These are phyloP conservation scores for Xerocomellus amylosporus DNA, from an alignment of 768 basidiomycete genomes.

Conservation along the genomic window DNA sequence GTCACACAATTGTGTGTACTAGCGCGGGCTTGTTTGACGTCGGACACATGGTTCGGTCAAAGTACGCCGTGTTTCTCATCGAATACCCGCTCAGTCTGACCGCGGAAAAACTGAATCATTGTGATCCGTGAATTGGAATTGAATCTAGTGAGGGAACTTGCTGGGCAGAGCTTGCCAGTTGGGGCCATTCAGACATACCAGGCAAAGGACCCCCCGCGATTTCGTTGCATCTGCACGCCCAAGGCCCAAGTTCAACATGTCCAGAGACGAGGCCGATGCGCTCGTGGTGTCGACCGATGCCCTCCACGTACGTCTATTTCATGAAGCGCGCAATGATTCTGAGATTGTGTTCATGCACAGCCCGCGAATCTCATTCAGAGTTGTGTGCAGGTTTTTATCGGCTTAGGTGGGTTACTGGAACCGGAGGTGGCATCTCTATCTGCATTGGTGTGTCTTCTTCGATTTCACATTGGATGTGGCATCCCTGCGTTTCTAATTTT, in stretches of 20 bases:
- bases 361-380: constrained; percentile 89
- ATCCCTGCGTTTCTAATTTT: background rate
- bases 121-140: too few species aligned
- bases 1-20: constrained; percentile 84
- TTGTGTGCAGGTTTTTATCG: constrained; percentile 81
- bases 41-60: constrained; percentile 95
- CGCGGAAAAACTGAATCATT: background rate
- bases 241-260: constrained; percentile 8
- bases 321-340: background rate
- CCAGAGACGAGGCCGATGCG: constrained; percentile 37
- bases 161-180: too few species aligned
- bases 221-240: too few species aligned
- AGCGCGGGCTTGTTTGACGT: constrained; percentile 95
- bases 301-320: constrained; percentile 47
- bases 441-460: constrained; percentile 49
- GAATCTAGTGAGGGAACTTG: too few species aligned
- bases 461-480: background rate
- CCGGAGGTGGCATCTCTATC: constrained; percentile 79
- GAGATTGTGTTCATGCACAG: constrained; percentile 35
- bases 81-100: background rate
- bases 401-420: constrained; percentile 92
- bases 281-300: constrained; percentile 62
- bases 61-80: constrained; percentile 43
- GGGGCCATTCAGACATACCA: too few species aligned
- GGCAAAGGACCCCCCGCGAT: too few species aligned